phyloP scores from a whole-genome alignment of 1,284 basidiomycete genomes.

The Blastosporella zonata region DNA sequence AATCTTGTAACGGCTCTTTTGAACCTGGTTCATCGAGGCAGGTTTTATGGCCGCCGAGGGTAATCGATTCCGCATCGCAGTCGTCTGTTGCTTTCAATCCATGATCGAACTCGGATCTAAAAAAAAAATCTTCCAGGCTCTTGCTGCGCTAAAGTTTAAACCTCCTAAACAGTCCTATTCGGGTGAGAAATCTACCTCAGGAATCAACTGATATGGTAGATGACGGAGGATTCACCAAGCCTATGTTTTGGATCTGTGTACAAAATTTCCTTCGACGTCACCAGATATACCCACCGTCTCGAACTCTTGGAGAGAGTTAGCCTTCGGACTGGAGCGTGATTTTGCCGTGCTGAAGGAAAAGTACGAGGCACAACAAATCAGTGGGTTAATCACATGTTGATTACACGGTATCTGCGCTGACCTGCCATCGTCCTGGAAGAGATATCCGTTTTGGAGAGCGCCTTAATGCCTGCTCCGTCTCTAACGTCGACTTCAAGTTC shows the following conservation, averaged over 20 bases:
- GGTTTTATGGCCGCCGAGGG: slow-evolving; percentile 18
- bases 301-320: slow-evolving; percentile 42
- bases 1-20: too few species aligned
- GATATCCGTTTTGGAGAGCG: slow-evolving; percentile 11
- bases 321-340: slow-evolving; percentile 43
- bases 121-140: slow-evolving; percentile 29
- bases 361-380: slow-evolving; percentile 39
- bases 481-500: slow-evolving; percentile 9
- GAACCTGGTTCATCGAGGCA: too few species aligned
- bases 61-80: slow-evolving; percentile 29
- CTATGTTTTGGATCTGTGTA: slow-evolving; percentile 42
- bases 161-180: slow-evolving; percentile 38
- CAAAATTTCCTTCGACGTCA: slow-evolving; percentile 33
- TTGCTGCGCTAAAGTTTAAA: slow-evolving; percentile 40
- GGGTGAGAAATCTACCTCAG: slow-evolving; percentile 30
- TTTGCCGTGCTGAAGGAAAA: slow-evolving; percentile 35
- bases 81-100: slow-evolving; percentile 23
- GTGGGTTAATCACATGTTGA: slow-evolving; percentile 29
- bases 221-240: slow-evolving; percentile 30
- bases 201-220: neutral
- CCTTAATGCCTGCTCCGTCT: neutral
- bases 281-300: slow-evolving; percentile 18
- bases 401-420: neutral
- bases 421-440: slow-evolving; percentile 5
- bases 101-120: neutral